Conservation (phyloP, 768 basidiomycete species). For the Naganishia kalamii region DNA sequence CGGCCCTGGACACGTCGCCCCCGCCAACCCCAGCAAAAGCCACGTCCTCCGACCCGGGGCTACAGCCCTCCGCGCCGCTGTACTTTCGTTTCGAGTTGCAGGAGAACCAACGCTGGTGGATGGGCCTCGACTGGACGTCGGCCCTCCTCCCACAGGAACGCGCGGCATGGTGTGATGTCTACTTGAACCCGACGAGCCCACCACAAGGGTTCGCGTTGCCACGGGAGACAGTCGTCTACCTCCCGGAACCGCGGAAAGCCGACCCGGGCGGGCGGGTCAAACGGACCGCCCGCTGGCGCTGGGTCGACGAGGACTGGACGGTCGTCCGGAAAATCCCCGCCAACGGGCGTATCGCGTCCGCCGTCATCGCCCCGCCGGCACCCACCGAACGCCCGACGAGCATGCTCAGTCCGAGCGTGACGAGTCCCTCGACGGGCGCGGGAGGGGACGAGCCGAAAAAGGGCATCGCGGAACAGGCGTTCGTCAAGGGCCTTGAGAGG, state of each 20-base stretch:
- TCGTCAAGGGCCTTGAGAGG: slow-evolving; percentile 45
- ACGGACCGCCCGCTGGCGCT: slow-evolving; percentile 73
- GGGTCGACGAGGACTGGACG: slow-evolving; percentile 88
- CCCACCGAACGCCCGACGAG: no score
- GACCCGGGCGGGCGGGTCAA: slow-evolving; percentile 52
- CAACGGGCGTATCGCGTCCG: neutral
- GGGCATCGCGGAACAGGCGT: slow-evolving; percentile 46
- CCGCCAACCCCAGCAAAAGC: slow-evolving; percentile 15
- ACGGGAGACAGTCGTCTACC: slow-evolving; percentile 50
- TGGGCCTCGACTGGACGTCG: slow-evolving; percentile 92
- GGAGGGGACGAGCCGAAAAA: slow-evolving; percentile 14
- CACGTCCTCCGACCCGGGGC: neutral
- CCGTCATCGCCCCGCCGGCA: no score
- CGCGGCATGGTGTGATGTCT: slow-evolving; percentile 74
- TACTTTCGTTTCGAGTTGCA: slow-evolving; percentile 78
- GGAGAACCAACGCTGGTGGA: slow-evolving; percentile 97
- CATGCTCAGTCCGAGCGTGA: neutral
- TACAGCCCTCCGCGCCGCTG: slow-evolving; percentile 31
- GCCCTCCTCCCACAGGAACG: slow-evolving; percentile 83
- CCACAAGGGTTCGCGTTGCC: slow-evolving; percentile 60
- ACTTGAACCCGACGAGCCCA: slow-evolving; percentile 63
- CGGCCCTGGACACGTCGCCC: slow-evolving; percentile 21
- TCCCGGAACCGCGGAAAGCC: slow-evolving; percentile 33
- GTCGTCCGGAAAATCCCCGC: slow-evolving; percentile 51
- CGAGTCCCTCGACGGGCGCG: neutral